Base-by-base conservation (phyloP, 2,329 filamentous ascomycete genomes). In the Cryphonectria nitschkei region DNA sequence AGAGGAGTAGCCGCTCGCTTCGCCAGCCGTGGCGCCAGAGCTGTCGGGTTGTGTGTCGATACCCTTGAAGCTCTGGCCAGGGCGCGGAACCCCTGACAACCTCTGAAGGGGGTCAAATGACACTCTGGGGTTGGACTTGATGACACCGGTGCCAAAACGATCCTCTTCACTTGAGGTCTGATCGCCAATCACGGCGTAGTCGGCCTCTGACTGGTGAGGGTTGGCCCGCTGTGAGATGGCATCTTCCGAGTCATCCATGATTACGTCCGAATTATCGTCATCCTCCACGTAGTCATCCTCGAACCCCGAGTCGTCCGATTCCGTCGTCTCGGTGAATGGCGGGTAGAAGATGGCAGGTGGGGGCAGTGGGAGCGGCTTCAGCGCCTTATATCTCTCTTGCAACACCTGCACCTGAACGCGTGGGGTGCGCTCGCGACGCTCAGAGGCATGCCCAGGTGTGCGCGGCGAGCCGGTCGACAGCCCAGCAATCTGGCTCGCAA, bases 281-380 rank as follows among this genome's bases (percentile, higher is more conserved):
- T 74, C 76, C 5, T 79, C 79, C 2, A 79, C 81, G 7, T 79
- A 77, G 0, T 74, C 68, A 9, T 76, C 73, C 13, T 78, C 72
- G 41, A 73, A 69, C 4, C 58, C 74, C 34, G 69, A 73, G n/a
- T 68, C 67, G 2, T 74, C 75, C 1, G 75, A 76, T 7, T 76
- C 76, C 0, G 77, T 79, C 61, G 83, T 83, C 13, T 81, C 76
- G 72, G 83, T 86, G 60, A 85, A 83, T 0, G 82, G 82, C 0
- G 83, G 83, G 74, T 85, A 84, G 76, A 86, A 88, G 71, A 85
- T 84, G 2, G 83, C 81, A 0, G 87, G 85, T 0, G 86, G 86
- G 0, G 87, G 87, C 0, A 89, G 80, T 0, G 85, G 78, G 0
- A 84, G 81, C 0, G 87, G 86, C 0, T 81, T 78, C 9, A 88